Conservation (phyloP, 2,329 filamentous ascomycete species). For the Geosmithia putterillii region DNA sequence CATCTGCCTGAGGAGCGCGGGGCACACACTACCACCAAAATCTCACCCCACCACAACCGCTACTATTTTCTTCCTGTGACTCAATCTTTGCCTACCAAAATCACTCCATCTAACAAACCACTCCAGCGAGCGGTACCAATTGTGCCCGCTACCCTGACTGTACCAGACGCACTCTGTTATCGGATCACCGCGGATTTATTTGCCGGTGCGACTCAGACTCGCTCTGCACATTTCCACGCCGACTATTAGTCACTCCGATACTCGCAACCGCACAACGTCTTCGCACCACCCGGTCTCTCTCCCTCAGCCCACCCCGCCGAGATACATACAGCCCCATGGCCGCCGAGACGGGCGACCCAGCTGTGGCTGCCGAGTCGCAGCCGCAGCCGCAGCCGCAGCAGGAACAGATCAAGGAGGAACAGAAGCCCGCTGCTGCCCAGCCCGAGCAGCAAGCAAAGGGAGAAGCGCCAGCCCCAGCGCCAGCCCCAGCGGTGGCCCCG, state of each 20-base stretch:
- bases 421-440: constrained; percentile 10
- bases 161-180: neutral
- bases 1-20: neutral
- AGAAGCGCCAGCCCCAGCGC: constrained; percentile 1
- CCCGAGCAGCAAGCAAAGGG: constrained; percentile 8
- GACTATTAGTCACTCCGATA: neutral
- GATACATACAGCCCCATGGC: constrained; percentile 1
- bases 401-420: constrained; percentile 9
- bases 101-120: neutral
- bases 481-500: constrained; percentile 2
- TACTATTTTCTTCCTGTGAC: neutral
- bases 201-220: too few species aligned
- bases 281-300: neutral
- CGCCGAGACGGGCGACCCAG: constrained; percentile 1
- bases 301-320: neutral
- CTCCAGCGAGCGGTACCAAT: neutral
- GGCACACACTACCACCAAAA: neutral
- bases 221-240: neutral
- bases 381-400: neutral
- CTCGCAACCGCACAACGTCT: neutral
- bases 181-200: neutral
- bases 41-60: neutral
- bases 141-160: neutral
- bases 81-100: neutral
- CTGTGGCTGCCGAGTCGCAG: neutral